These are phyloP conservation scores for Melampsora americana DNA, from an alignment of 1,284 basidiomycete genomes.

Conservation along the genomic window DNA sequence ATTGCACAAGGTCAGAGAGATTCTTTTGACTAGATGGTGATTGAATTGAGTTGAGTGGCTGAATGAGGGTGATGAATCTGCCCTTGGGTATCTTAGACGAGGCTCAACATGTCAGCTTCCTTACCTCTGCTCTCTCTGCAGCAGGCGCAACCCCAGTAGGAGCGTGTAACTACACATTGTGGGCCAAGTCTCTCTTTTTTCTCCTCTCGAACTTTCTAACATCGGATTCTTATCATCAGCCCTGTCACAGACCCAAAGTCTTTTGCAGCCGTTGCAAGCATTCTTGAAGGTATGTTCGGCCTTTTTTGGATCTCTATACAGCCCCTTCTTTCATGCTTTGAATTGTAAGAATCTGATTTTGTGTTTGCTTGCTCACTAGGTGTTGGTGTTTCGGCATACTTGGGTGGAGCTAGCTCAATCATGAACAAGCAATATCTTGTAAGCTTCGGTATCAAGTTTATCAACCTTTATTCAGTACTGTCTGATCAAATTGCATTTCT, in stretches of 20 bases:
- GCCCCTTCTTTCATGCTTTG: too few relatives aligned
- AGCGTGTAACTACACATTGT: conserved; percentile 60
- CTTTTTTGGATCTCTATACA: not conserved
- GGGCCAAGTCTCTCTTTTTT: conserved; percentile 50
- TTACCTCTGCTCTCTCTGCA: conserved; percentile 57
- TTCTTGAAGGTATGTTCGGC: not conserved
- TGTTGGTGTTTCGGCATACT: conserved; percentile 48
- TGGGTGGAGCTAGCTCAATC: conserved; percentile 46
- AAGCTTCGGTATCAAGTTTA: not conserved
- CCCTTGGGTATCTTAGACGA: conserved; percentile 64
- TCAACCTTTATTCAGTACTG: not conserved
- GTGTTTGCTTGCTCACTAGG: conserved; percentile 47
- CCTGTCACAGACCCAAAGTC: conserved; percentile 59
- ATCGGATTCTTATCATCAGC: conserved; percentile 23
- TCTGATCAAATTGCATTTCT: not conserved
- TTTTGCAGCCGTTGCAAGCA: conserved; percentile 58
- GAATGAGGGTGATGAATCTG: not conserved
- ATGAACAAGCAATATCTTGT: conserved; percentile 29
- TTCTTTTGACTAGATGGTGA: not conserved
- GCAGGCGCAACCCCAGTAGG: conserved; percentile 59
- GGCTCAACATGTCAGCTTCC: conserved; percentile 59
- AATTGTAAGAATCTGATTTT: conserved; percentile 11
- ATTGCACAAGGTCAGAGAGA: not conserved
- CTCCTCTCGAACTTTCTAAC: not conserved
- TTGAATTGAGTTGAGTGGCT: not conserved